phyloP scores from a whole-genome alignment of 2,329 filamentous ascomycete genomes.

The Colletotrichum simmondsii region DNA sequence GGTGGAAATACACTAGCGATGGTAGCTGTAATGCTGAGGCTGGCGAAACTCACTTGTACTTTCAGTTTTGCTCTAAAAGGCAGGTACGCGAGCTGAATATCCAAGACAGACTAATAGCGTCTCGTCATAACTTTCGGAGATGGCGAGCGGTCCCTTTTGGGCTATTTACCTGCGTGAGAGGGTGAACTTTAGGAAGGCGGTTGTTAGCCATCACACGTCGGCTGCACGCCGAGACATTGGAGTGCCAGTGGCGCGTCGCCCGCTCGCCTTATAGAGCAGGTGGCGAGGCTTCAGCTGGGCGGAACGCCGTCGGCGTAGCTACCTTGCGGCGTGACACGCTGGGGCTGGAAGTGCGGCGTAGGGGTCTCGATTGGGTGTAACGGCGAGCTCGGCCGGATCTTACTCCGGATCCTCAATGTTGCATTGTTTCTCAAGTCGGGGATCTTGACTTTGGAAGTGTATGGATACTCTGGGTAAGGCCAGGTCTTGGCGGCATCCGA shows the following conservation, averaged over 20 bases:
- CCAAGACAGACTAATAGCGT: neutral
- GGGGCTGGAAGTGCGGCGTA: neutral
- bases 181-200: neutral
- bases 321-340: neutral
- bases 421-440: neutral
- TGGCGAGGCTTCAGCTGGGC: neutral
- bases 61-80: neutral
- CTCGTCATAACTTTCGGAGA: neutral
- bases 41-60: neutral
- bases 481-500: neutral
- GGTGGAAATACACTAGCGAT: neutral
- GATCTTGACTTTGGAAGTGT: neutral
- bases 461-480: neutral
- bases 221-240: neutral
- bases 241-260: neutral
- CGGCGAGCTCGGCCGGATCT: neutral
- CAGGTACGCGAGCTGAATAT: neutral
- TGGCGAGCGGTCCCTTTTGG: neutral
- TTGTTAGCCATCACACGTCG: neutral
- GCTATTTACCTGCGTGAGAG: neutral
- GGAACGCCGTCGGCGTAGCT: constrained; percentile 19
- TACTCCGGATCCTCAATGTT: neutral
- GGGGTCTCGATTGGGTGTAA: neutral
- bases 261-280: neutral
- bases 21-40: neutral